Percentiles rank a stretch among this genome's conserved stretches.
Evolutionary conservation across 345 rosid genomes (phyloP).

Genomic region (Eutrema yunnanense): DNA sequence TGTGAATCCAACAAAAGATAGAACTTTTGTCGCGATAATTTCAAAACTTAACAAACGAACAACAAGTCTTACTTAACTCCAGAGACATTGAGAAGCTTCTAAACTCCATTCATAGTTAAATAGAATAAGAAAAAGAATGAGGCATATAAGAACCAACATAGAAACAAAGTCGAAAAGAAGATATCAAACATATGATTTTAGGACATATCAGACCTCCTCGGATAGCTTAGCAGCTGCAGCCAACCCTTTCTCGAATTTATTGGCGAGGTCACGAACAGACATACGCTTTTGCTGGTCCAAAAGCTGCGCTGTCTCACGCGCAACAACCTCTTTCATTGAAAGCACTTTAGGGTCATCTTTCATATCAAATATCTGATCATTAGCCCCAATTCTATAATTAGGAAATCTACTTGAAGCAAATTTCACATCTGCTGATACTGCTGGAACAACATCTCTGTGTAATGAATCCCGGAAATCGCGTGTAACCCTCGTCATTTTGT

Average conservation of each 20-base stretch:
- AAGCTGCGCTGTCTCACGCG: constrained; percentile 79
- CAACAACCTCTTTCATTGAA: constrained; percentile 90
- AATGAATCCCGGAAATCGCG: constrained; percentile 61
- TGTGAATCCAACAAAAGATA: not conserved
- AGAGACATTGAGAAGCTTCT: not conserved
- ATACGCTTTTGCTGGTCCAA: constrained; percentile 93
- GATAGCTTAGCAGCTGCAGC: constrained; percentile 96
- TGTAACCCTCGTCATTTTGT: constrained; percentile 62
- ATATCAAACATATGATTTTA: not conserved
- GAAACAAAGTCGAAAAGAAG: not conserved
- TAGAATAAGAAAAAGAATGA: too few species aligned
- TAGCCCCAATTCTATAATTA: constrained; percentile 68
- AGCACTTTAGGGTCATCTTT: constrained; percentile 71
- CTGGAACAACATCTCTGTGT: constrained; percentile 57
- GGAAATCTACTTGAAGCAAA: constrained; percentile 88
- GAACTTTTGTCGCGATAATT: not conserved
- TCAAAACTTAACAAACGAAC: not conserved
- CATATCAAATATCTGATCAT: constrained; percentile 64
- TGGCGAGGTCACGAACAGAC: constrained; percentile 94
- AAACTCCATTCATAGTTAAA: not conserved
- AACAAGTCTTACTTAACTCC: not conserved
- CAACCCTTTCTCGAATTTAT: constrained; percentile 88
- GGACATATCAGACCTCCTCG: constrained; percentile 55
- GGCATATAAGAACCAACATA: not conserved
- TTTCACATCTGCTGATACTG: constrained; percentile 78